Percentiles rank a stretch among this genome's conserved stretches.
phyloP scores from a whole-genome alignment of 1,139 yeast species.

The Pichiaceae sp. region DNA sequence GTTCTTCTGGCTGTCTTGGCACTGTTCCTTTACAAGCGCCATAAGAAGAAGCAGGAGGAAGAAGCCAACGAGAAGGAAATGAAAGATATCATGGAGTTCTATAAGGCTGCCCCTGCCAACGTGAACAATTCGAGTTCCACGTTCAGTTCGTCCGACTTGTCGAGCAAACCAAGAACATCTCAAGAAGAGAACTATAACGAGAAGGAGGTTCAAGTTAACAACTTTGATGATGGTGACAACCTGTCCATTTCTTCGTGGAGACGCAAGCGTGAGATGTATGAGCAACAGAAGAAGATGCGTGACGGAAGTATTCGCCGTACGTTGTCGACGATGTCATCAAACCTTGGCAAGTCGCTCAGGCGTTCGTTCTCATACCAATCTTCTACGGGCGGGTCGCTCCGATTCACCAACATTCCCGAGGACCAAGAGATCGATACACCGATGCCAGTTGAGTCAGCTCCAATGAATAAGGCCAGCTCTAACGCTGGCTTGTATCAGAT shows the following conservation, averaged over 20 bases:
- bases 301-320: slow-evolving; percentile 11
- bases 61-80: slow-evolving; percentile 21
- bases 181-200: slow-evolving; percentile 1
- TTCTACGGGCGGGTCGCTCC: slow-evolving; percentile 7
- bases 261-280: slow-evolving; percentile 41
- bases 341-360: slow-evolving; percentile 15
- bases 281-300: slow-evolving; percentile 18
- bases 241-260: slow-evolving; percentile 46
- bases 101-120: slow-evolving; percentile 13
- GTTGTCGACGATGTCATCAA: slow-evolving; percentile 18
- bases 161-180: slow-evolving; percentile 8
- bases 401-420: not conserved
- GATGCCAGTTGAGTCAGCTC: not conserved
- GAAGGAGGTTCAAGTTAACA: slow-evolving; percentile 14
- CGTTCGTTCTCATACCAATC: slow-evolving; percentile 21
- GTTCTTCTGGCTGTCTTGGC: slow-evolving; percentile 14
- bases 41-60: slow-evolving; percentile 18
- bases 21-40: slow-evolving; percentile 17
- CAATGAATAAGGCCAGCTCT: not conserved
- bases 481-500: slow-evolving; percentile 10
- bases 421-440: not conserved
- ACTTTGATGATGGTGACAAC: slow-evolving; percentile 32
- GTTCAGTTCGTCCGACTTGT: slow-evolving; percentile 13
- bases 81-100: slow-evolving; percentile 24
- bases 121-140: slow-evolving; percentile 17